These are phyloP conservation scores for Pichia sp. DNA, from an alignment of 1,139 yeast species.

Conservation along the genomic window DNA sequence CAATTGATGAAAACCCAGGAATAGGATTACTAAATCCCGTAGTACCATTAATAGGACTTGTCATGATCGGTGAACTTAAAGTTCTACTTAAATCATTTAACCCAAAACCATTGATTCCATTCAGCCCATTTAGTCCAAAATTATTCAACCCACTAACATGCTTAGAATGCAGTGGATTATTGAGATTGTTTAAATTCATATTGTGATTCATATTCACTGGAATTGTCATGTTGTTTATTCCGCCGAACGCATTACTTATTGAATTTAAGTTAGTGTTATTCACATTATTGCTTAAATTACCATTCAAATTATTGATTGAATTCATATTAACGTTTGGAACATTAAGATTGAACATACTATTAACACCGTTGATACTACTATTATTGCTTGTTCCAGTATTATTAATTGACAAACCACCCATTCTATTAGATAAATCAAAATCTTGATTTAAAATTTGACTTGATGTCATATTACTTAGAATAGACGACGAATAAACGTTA, in stretches of 20 bases:
- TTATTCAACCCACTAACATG: not conserved
- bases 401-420: slow-evolving; percentile 23
- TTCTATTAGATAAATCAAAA: slow-evolving; percentile 20
- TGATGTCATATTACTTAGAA: slow-evolving; percentile 1
- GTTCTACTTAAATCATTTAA: slow-evolving; percentile 7
- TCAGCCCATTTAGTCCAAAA: slow-evolving; percentile 1
- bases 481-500: not conserved
- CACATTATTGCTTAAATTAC: not conserved
- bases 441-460: slow-evolving; percentile 18
- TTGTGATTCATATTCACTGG: not conserved
- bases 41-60: slow-evolving; percentile 2
- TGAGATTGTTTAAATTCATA: not conserved
- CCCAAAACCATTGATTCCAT: slow-evolving; percentile 6
- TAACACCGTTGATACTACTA: not conserved
- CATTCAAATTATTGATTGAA: slow-evolving; percentile 1
- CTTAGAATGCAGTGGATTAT: not conserved
- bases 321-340: not conserved
- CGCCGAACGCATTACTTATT: not conserved
- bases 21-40: slow-evolving; percentile 1
- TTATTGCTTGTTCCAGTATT: slow-evolving; percentile 7
- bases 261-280: not conserved
- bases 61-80: slow-evolving; percentile 7
- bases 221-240: not conserved
- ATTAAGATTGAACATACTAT: not conserved
- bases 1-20: not conserved